These are phyloP conservation scores for Neonectria hederae DNA, from an alignment of 2,329 filamentous ascomycete species.

Conservation along the genomic window DNA sequence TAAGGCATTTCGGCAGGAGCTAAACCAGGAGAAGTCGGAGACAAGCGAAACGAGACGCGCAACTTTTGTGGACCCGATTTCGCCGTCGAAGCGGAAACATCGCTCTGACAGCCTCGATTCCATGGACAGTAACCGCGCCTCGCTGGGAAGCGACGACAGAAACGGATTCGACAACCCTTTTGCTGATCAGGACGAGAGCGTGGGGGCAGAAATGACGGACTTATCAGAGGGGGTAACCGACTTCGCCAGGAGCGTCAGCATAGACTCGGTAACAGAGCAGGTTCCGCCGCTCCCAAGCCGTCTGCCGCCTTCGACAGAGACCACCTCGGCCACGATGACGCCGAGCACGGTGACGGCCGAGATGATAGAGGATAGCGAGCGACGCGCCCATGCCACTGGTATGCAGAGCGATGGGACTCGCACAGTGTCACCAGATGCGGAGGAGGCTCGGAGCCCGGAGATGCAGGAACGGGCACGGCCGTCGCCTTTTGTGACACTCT, in stretches of 20 bases:
- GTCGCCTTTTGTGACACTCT: slow-evolving; percentile 39
- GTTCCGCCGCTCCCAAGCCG: slow-evolving; percentile 22
- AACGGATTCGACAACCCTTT: slow-evolving; percentile 46
- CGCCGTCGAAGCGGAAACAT: slow-evolving; percentile 58
- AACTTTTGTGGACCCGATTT: slow-evolving; percentile 51
- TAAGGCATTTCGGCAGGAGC: slow-evolving; percentile 60
- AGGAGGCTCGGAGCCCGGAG: slow-evolving; percentile 50
- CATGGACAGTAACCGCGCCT: slow-evolving; percentile 57
- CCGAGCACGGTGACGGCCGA: slow-evolving; percentile 39
- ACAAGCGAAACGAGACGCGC: slow-evolving; percentile 33
- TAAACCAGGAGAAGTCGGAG: slow-evolving; percentile 50
- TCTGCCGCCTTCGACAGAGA: slow-evolving; percentile 31
- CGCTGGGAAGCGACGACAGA: slow-evolving; percentile 53
- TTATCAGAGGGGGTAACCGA: slow-evolving; percentile 25
- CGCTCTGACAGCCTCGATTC: slow-evolving; percentile 57
- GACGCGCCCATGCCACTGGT: not conserved
- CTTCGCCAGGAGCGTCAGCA: slow-evolving; percentile 28
- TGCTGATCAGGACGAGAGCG: slow-evolving; percentile 36
- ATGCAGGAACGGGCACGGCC: slow-evolving; percentile 55
- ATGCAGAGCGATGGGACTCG: slow-evolving; percentile 8
- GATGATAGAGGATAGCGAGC: slow-evolving; percentile 18
- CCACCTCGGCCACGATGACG: slow-evolving; percentile 40
- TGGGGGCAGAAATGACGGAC: slow-evolving; percentile 43
- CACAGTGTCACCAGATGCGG: slow-evolving; percentile 31
- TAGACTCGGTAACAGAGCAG: slow-evolving; percentile 25